These are phyloP conservation scores for Boletus rubescentipes DNA, from an alignment of 768 basidiomycete species.

Conservation along the genomic window DNA sequence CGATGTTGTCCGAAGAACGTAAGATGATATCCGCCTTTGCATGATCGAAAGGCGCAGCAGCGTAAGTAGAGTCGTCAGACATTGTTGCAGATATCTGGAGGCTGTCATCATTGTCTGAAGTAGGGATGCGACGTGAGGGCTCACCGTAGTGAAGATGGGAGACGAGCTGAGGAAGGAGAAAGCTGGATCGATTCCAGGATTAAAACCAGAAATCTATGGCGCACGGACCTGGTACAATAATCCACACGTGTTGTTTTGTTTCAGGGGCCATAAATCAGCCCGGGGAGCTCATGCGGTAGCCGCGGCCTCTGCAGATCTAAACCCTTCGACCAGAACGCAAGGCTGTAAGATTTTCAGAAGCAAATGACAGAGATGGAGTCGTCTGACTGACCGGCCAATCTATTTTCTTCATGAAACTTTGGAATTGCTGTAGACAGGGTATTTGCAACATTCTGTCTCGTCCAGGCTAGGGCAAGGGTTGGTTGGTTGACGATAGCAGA, in stretches of 20 bases:
- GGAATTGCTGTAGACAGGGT: no score
- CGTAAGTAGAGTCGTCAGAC: no score
- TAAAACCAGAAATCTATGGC: background rate
- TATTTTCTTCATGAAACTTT: no score
- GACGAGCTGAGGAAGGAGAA: no score
- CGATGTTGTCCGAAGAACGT: no score
- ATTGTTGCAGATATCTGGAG: no score
- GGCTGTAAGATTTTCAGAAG: background rate
- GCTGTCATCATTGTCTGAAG: background rate
- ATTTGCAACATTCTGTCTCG: no score
- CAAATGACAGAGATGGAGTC: background rate
- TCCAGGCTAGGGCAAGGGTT: no score
- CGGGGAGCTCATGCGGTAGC: background rate
- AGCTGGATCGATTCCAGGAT: background rate
- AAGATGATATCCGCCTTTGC: no score
- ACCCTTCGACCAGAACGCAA: background rate
- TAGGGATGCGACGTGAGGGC: background rate
- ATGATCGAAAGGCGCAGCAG: no score
- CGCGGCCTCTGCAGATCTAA: background rate
- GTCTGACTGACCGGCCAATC: background rate
- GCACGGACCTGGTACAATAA: background rate
- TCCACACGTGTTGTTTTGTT: background rate
- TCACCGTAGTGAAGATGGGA: background rate
- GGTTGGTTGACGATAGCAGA: no score
- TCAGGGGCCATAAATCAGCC: background rate